phyloP scores from a whole-genome alignment of 2,329 filamentous ascomycete genomes.

The Monosporascus cannonballus region DNA sequence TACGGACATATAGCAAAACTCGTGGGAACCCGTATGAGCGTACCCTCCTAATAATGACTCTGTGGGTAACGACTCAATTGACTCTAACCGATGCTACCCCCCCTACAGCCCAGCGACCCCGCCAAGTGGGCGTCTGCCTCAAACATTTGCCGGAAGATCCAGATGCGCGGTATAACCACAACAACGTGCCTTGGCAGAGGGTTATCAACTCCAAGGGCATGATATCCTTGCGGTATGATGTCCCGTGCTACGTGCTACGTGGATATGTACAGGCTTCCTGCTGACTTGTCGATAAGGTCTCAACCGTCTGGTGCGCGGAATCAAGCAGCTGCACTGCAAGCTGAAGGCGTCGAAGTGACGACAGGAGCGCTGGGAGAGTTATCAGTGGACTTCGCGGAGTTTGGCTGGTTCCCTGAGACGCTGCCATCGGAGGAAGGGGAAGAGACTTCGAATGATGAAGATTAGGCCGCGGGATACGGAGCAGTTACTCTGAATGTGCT shows the following conservation, averaged over 20 bases:
- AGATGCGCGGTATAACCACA: constrained; percentile 55
- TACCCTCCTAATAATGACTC: neutral
- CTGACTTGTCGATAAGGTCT: constrained; percentile 29
- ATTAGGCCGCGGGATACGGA: constrained; percentile 2
- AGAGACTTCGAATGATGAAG: constrained; percentile 15
- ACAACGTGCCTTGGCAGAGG: constrained; percentile 89
- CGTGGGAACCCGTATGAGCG: constrained; percentile 63
- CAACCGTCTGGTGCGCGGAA: constrained; percentile 41
- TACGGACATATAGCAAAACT: constrained; percentile 77
- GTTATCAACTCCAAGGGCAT: constrained; percentile 83
- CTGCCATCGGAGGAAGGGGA: constrained; percentile 38
- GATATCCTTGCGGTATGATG: constrained; percentile 70
- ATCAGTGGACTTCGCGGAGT: constrained; percentile 42
- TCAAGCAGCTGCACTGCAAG: constrained; percentile 43
- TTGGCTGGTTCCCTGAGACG: constrained; percentile 49
- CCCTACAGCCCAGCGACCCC: constrained; percentile 58
- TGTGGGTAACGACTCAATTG: neutral
- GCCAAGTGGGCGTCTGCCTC: constrained; percentile 85
- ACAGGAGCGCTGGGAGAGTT: constrained; percentile 44
- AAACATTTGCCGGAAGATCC: constrained; percentile 68
- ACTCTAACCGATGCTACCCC: neutral
- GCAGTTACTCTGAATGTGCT: neutral
- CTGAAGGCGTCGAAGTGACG: constrained; percentile 48
- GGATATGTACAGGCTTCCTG: neutral
- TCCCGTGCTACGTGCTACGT: neutral